Base-by-base conservation (phyloP, 108 stramenopile genomes). In the Nannochloropsis gaditana region DNA sequence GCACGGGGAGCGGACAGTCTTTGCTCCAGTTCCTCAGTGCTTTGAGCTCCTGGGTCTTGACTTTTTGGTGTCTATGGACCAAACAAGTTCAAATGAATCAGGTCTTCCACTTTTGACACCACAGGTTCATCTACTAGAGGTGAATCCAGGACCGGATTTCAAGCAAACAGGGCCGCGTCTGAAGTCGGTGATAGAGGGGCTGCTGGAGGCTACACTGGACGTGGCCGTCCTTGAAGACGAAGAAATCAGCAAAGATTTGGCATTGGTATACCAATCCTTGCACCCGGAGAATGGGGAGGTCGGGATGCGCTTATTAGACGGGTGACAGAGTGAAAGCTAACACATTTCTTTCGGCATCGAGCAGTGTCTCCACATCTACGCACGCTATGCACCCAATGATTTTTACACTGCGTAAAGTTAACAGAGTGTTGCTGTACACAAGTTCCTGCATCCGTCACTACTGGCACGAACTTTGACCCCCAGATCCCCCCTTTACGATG, bases 121-220 rank as follows among this genome's bases (percentile, higher is more conserved):
- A 59, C 21, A 83, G 31, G 88, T 90, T 5, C 45, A 21, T 15
- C 81, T 93, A 45, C 86, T 93, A 31, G 92, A 93, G 81, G 91
- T 92, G 5, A 93, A 87, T 44, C 86, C 86, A n/a, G 90, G 92
- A 43, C 92, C 92, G 44, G 92, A 93, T 80, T 90, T 93, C 81
- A 91, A 91, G 84, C 92, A 93, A 80, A 92, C 86, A 9, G 86
- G 86, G 42, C 45, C 41, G n/a, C 50, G 86, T 15, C 84, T 87
- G 2, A 45, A 21, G 9, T 31, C 11, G 43, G 79, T 87, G 43
- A 84, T 87, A 5, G 50, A 21, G 80, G 41, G 41, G 80, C 5
- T 81, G 80, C 11, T 42, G 41, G 80, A 81, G 31, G 59, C 59
- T 8, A 73, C 59, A n/a, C 59, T 73, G 15, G 59, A 73, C n/a